phyloP scores from a whole-genome alignment of 768 basidiomycete species.

The Boletus sensibilis region DNA sequence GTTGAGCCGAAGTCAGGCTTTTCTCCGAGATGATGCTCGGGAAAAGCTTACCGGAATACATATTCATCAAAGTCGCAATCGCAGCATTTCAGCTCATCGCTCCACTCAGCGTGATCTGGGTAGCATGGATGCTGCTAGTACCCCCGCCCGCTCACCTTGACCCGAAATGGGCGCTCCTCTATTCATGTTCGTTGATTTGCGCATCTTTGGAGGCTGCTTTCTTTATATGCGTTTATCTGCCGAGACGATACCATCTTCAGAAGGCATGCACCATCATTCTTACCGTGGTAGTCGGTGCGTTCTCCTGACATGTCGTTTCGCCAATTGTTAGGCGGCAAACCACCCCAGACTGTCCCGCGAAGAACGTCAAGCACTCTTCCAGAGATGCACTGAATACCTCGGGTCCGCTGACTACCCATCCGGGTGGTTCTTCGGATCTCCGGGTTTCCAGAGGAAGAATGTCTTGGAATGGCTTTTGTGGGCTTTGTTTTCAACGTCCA shows the following conservation, averaged over 20 bases:
- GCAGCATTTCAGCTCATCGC: conserved; percentile 46
- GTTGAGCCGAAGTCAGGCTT: neutral
- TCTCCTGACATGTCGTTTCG: neutral
- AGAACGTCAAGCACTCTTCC: conserved; percentile 48
- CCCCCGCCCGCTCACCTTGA: neutral
- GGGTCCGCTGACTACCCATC: conserved; percentile 32
- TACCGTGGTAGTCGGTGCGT: neutral
- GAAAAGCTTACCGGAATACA: conserved; percentile 48
- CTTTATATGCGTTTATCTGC: conserved; percentile 49
- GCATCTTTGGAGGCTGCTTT: conserved; percentile 48
- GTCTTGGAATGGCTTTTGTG: conserved; percentile 63
- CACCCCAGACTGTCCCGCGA: conserved; percentile 37
- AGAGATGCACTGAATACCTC: conserved; percentile 39
- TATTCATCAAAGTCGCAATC: conserved; percentile 51
- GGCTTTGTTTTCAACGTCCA: conserved; percentile 52
- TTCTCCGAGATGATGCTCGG: conserved; percentile 41
- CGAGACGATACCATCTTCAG: conserved; percentile 46
- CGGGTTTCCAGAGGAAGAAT: conserved; percentile 44
- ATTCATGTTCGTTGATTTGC: conserved; percentile 25
- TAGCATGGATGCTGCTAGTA: conserved; percentile 24
- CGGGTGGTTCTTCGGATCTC: conserved; percentile 53
- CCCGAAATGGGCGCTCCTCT: conserved; percentile 6
- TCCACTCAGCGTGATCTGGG: conserved; percentile 46
- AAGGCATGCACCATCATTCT: conserved; percentile 29
- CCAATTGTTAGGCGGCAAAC: conserved; percentile 34